Base-by-base conservation (phyloP, 2,329 filamentous ascomycete genomes). In the Catunica adiposa region DNA sequence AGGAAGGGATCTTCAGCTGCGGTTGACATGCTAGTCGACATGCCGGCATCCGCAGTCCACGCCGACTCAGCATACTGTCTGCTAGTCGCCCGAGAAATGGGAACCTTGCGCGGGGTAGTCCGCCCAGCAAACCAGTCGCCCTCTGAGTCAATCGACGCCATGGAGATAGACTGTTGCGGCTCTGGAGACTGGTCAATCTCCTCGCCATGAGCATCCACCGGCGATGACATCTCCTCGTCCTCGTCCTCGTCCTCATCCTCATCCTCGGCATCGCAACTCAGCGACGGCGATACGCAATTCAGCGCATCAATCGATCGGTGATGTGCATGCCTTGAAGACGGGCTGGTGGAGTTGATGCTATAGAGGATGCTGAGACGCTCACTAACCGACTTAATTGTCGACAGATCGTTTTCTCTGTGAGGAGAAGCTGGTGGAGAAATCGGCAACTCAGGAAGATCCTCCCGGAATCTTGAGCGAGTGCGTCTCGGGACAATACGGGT, bases 141-240 rank as follows among this genome's bases (percentile, higher is more conserved):
- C 70, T 98, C 92, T 0, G 89, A 96, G 64, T 96, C 92, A 58
- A 97, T 87, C 0, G 89, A 96, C 1, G 89, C 92, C 17, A 97
- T 75, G 0, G 90, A 97, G 66, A 89, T 84, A 29, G 89, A 87
- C 63, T 89, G 17, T 7, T 46, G 77, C 37, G 70, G 75, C 61
- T 75, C 82, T 17, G 73, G 80, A 3, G 76, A 81, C 22, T 64
- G 63, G 3, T 62, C 61, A 17, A 38, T 47, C 3, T 48, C 48
- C 46, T 55, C 15, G n/a, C 25, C 31, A n/a, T 54, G 51, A 14
- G 52, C 51, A 15, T 53, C 9, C 1, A 22, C 20, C 15, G 40
- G 40, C 11, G 40, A 44, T n/a, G n/a, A n/a, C 40, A 8, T 17
- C 17, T 51, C 25, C 17, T 26, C 44, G 2, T 54, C 42, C 56